These are phyloP conservation scores for Rhypophila decipiens DNA, from an alignment of 495 filamentous ascomycete genomes.

Conservation along the genomic window DNA sequence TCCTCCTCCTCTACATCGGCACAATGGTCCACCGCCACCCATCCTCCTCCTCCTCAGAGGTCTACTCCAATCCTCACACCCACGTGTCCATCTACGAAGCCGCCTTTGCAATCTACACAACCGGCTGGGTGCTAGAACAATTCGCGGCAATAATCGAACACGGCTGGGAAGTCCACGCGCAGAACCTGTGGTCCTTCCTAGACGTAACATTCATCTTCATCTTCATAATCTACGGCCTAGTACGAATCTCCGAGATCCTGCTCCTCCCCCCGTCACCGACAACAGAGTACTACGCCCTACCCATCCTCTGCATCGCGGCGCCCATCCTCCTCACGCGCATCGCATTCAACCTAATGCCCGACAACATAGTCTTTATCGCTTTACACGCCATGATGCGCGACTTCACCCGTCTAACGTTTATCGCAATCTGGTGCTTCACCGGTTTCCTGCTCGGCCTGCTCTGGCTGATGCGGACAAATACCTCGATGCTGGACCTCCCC, in stretches of 20 bases:
- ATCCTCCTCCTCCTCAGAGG: no score
- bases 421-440: slow-evolving; percentile 59
- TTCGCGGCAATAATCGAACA: slow-evolving; percentile 61
- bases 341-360: slow-evolving; percentile 60
- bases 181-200: slow-evolving; percentile 65
- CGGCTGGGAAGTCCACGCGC: slow-evolving; percentile 61
- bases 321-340: slow-evolving; percentile 56
- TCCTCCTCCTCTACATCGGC: slow-evolving; percentile 51
- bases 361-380: slow-evolving; percentile 62
- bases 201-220: slow-evolving; percentile 54
- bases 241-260: slow-evolving; percentile 45
- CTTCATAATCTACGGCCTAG: slow-evolving; percentile 46
- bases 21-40: slow-evolving; percentile 47
- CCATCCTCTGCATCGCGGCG: slow-evolving; percentile 54
- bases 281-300: slow-evolving; percentile 46
- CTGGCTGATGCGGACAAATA: slow-evolving; percentile 49
- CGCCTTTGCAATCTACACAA: slow-evolving; percentile 49
- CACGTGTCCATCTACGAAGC: slow-evolving; percentile 45
- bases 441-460: slow-evolving; percentile 57
- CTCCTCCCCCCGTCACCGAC: slow-evolving; percentile 26
- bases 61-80: slow-evolving; percentile 20
- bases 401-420: slow-evolving; percentile 53
- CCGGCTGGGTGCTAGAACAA: slow-evolving; percentile 58
- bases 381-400: slow-evolving; percentile 62
- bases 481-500: slow-evolving; percentile 19